Conservation (phyloP, 2,329 filamentous ascomycete species). For the Botrytis aclada region DNA sequence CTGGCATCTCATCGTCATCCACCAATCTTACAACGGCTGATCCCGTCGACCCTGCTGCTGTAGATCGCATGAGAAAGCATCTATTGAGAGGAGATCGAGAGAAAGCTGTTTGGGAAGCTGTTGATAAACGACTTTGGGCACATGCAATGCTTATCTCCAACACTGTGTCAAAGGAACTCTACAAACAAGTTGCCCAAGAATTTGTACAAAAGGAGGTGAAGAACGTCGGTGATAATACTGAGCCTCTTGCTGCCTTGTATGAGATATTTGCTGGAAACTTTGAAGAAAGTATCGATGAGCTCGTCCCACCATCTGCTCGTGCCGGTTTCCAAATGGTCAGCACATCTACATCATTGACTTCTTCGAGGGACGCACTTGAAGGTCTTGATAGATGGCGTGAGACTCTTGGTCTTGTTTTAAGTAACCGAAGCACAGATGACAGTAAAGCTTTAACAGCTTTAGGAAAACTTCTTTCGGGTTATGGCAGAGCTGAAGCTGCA, state of each 20-base stretch:
- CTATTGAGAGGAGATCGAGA: slow-evolving; percentile 81
- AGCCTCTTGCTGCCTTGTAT: slow-evolving; percentile 87
- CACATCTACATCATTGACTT: slow-evolving; percentile 58
- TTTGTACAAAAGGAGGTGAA: slow-evolving; percentile 96
- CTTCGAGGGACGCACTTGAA: slow-evolving; percentile 70
- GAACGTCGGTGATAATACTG: slow-evolving; percentile 71
- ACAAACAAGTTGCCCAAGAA: slow-evolving; percentile 91
- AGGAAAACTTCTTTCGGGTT: slow-evolving; percentile 77
- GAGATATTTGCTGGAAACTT: slow-evolving; percentile 91
- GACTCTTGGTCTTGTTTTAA: slow-evolving; percentile 78
- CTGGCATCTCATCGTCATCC: slow-evolving; percentile 41
- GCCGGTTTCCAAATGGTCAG: slow-evolving; percentile 90
- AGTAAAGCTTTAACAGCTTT: slow-evolving; percentile 73
- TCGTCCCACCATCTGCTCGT: slow-evolving; percentile 87
- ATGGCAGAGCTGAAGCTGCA: slow-evolving; percentile 85
- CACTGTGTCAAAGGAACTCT: slow-evolving; percentile 73
- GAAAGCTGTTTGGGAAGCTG: slow-evolving; percentile 88
- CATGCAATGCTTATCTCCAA: slow-evolving; percentile 89
- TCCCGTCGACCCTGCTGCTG: slow-evolving; percentile 62
- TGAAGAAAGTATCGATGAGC: slow-evolving; percentile 91
- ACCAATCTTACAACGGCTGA: slow-evolving; percentile 53
- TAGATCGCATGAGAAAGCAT: slow-evolving; percentile 69
- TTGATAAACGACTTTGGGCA: slow-evolving; percentile 91
- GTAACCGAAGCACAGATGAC: slow-evolving; percentile 83
- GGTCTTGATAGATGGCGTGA: slow-evolving; percentile 94